Percentiles rank a stretch among this genome's conserved stretches.
These are phyloP conservation scores for Verticillium dahliae DNA, from an alignment of 2,329 filamentous ascomycete genomes.

Conservation along the genomic window DNA sequence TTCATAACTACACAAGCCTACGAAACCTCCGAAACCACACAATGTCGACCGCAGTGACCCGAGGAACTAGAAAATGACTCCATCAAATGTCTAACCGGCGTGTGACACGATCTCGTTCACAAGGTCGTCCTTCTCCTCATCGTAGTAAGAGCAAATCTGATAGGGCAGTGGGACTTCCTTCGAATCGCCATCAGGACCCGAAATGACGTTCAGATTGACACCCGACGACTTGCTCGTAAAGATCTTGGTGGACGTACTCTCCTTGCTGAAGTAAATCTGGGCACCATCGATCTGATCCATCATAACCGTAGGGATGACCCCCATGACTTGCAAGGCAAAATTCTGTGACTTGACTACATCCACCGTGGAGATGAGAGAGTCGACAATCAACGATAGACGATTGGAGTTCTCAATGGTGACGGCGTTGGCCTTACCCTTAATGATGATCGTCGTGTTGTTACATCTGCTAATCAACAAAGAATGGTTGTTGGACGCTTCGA, in stretches of 20 bases:
- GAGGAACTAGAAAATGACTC: background rate
- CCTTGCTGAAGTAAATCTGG: conserved; percentile 76
- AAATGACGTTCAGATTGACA: conserved; percentile 80
- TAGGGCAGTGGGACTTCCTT: conserved; percentile 82
- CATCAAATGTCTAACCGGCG: conserved; percentile 55
- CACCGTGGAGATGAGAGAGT: conserved; percentile 82
- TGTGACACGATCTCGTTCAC: conserved; percentile 95
- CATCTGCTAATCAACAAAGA: conserved; percentile 90
- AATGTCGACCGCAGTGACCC: no score
- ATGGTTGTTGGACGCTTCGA: conserved; percentile 76
- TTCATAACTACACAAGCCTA: background rate
- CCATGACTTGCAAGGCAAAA: conserved; percentile 89
- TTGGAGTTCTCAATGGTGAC: conserved; percentile 89
- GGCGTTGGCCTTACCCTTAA: conserved; percentile 94
- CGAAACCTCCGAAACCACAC: background rate
- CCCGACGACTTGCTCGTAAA: conserved; percentile 84
- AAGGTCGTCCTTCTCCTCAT: conserved; percentile 63
- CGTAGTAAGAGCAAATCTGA: conserved; percentile 75
- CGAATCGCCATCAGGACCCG: conserved; percentile 69
- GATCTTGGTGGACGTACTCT: conserved; percentile 71
- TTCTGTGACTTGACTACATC: conserved; percentile 94
- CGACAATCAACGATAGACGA: conserved; percentile 78
- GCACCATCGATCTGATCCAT: conserved; percentile 92
- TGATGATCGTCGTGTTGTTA: conserved; percentile 81
- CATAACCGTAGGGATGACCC: conserved; percentile 77